Percentiles rank a stretch among this genome's conserved stretches.
These are phyloP conservation scores for Erigeron philadelphicus DNA, from an alignment of 140 eudicot species.

Conservation along the genomic window DNA sequence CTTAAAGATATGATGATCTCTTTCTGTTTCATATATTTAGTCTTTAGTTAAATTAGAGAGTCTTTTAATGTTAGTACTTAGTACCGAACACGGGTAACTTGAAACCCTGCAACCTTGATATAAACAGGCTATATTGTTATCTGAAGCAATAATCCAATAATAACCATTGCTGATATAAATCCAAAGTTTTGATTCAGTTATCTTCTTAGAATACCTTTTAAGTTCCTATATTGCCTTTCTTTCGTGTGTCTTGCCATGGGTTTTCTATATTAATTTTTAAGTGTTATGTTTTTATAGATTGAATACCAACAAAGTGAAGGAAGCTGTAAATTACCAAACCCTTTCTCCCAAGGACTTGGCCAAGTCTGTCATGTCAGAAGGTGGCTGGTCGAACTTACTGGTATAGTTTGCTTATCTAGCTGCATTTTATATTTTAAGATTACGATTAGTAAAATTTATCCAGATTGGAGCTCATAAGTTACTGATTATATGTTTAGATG, in stretches of 20 bases:
- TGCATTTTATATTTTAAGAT: neutral
- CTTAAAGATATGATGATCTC: neutral
- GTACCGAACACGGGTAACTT: neutral
- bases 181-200: neutral
- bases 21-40: conserved; percentile 15
- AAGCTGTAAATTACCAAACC: conserved; percentile 69
- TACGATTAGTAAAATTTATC: neutral
- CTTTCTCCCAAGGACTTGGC: conserved; percentile 69
- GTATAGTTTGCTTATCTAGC: conserved; percentile 32
- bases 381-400: conserved; percentile 84
- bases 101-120: conserved; percentile 7
- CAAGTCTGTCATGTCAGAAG: conserved; percentile 70
- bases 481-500: neutral
- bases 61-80: neutral
- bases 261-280: conserved; percentile 3
- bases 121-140: neutral
- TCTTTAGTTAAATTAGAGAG: conserved; percentile 1
- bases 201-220: conserved; percentile 3
- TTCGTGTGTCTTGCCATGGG: neutral
- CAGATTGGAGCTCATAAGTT: neutral
- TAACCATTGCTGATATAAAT: neutral
- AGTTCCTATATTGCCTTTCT: neutral
- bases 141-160: conserved; percentile 15
- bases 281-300: conserved; percentile 24
- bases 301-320: conserved; percentile 38